These are phyloP conservation scores for Phytophthora colocasiae DNA, from an alignment of 352 stramenopile species.

Conservation along the genomic window DNA sequence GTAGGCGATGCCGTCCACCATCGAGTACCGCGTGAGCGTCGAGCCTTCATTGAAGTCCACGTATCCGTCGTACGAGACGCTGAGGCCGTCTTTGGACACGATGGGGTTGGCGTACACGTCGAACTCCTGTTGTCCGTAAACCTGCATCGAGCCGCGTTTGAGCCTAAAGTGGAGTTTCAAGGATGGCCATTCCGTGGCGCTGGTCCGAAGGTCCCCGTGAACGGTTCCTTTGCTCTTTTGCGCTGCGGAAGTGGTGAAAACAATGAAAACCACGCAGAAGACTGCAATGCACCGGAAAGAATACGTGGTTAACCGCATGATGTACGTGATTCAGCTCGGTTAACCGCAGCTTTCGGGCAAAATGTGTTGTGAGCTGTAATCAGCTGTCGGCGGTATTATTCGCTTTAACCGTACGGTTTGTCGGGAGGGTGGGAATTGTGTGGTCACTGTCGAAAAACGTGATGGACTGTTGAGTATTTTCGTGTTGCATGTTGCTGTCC, in stretches of 20 bases:
- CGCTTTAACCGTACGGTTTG: constrained; percentile 11
- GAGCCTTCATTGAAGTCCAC: constrained; percentile 32
- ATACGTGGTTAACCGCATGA: constrained; percentile 6
- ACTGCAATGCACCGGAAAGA: constrained; percentile 10
- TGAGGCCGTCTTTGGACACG: constrained; percentile 31
- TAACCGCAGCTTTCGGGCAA: constrained; percentile 5
- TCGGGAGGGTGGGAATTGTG: constrained; percentile 19
- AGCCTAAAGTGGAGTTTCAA: constrained; percentile 50
- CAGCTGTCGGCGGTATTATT: constrained; percentile 6
- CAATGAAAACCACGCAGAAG: constrained; percentile 1
- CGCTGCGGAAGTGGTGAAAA: constrained; percentile 1
- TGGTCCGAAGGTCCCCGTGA: constrained; percentile 31
- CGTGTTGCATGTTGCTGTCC: constrained; percentile 22
- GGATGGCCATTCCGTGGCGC: constrained; percentile 38
- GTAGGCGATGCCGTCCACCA: constrained; percentile 48
- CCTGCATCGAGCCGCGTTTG: constrained; percentile 47
- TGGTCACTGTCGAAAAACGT: constrained; percentile 28
- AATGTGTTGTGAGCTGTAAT: constrained; percentile 31
- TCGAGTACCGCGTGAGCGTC: constrained; percentile 34
- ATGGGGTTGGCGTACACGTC: constrained; percentile 47
- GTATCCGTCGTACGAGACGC: constrained; percentile 47
- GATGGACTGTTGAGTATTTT: background rate
- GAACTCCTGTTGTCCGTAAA: constrained; percentile 42
- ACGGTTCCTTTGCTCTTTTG: constrained; percentile 25
- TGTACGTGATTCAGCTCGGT: background rate